Conservation (phyloP, 495 filamentous ascomycete species). For the Amniculicola lignicola region DNA sequence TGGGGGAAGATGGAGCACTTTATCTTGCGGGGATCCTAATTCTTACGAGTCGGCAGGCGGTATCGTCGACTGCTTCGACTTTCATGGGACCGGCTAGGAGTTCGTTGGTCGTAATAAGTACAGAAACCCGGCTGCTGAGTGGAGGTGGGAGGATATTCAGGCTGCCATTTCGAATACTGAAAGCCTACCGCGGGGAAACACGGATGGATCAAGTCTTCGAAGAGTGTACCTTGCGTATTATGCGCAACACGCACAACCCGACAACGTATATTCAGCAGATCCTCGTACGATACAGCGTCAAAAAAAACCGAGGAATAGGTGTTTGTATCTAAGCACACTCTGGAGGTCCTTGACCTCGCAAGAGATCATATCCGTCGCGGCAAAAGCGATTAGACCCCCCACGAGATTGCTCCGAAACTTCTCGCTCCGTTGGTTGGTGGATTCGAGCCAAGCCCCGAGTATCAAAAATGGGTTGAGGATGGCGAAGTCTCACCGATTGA, state of each 20-base stretch:
- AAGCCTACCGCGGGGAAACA: neutral
- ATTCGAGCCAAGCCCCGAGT: no score
- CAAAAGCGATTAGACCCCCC: constrained; percentile 13
- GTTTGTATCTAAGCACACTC: constrained; percentile 1
- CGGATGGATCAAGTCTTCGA: neutral
- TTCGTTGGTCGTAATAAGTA: constrained; percentile 7
- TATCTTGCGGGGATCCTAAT: constrained; percentile 6
- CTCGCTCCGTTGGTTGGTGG: no score
- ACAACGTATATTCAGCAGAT: neutral
- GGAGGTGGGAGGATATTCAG: constrained; percentile 3
- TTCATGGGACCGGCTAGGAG: neutral
- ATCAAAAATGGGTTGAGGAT: no score
- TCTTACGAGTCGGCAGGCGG: constrained; percentile 3
- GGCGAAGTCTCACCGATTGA: no score
- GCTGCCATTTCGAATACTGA: neutral
- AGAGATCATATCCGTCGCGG: constrained; percentile 8
- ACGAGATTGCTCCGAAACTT: constrained; percentile 1
- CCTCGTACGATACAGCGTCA: neutral
- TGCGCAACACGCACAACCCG: neutral
- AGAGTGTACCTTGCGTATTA: neutral
- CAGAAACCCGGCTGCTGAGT: neutral
- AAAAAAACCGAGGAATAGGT: neutral
- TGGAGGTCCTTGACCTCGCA: constrained; percentile 13
- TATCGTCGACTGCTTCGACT: neutral
- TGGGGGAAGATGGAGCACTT: constrained; percentile 1